Base-by-base conservation (phyloP, 805 yeast species). In the Candida nanaspora region DNA sequence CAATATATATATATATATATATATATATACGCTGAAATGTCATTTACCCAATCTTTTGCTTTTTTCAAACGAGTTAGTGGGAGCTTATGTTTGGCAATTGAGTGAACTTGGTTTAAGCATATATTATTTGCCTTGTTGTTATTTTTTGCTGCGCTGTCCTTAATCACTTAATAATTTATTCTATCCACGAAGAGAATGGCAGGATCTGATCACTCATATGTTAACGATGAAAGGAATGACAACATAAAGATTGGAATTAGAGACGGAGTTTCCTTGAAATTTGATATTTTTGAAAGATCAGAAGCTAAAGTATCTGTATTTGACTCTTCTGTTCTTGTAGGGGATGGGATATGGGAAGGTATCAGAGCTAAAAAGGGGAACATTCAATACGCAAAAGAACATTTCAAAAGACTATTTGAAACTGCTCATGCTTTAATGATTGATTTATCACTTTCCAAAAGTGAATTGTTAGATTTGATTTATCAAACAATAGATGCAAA, bases 271-370 rank as follows among this genome's bases (percentile, higher is more conserved):
- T 13, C 40, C 4, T 11, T 43, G 37, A 28, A 40, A 20, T 43
- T 43, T 22, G 41, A 43, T n/a, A 15, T 43, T 19, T 34, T 37
- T 18, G 37, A 32, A 4, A 37, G 46, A 15, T 37, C 23, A 3
- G 46, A 43, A 16, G 46, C 46, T 2, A 43, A 43, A 23, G 31
- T 40, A 18, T 43, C 42, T 8, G 44, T 43, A 16, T 43, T 43
- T 38, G 46, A 43, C 14, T 43, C 46, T 9, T 40, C 44, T 4
- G 40, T 43, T 6, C 40, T 43, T 6, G 26, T 43, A n/a, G 46
- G 46, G 14, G 44, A 43, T 29, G 46, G 46, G 3, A 34, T 43
- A 20, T 40, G 46, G 46, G 46, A 43, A 43, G 46, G 44, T 11
- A 18, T 43, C 10, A 25, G 46, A 15, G 41, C 36, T 2, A 29